Percentiles rank a stretch among this genome's conserved stretches.
Evolutionary conservation across 2,329 filamentous ascomycete genomes (phyloP).

Genomic region (Ilyonectria sp.): DNA sequence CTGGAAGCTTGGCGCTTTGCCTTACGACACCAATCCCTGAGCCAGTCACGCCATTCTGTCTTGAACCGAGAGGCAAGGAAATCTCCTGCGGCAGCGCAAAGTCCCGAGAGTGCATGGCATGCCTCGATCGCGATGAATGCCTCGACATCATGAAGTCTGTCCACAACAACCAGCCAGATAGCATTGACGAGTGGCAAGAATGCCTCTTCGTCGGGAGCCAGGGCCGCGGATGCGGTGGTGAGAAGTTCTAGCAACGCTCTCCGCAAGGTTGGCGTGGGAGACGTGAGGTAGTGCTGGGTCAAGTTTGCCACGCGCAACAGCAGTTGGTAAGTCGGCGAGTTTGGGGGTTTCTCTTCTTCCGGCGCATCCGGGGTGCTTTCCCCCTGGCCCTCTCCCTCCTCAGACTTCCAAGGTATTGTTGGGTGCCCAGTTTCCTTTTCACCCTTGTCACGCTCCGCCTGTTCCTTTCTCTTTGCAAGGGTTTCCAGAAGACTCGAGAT

Average conservation of each 20-base stretch:
- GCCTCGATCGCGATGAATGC: constrained; percentile 79
- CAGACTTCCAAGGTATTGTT: constrained; percentile 55
- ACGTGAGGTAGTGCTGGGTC: constrained; percentile 92
- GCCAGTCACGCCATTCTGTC: constrained; percentile 76
- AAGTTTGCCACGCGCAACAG: constrained; percentile 86
- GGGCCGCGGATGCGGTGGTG: constrained; percentile 77
- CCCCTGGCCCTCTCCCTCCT: constrained; percentile 53
- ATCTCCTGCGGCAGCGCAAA: constrained; percentile 82
- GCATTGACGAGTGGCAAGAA: constrained; percentile 93
- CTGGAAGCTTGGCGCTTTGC: constrained; percentile 58
- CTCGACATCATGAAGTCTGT: constrained; percentile 77
- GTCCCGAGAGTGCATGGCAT: constrained; percentile 75
- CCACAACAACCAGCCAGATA: constrained; percentile 87
- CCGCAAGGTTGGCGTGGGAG: constrained; percentile 83
- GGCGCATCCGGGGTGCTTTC: constrained; percentile 54
- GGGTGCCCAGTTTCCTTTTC: constrained; percentile 52
- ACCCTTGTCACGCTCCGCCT: constrained; percentile 53
- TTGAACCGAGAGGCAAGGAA: constrained; percentile 86
- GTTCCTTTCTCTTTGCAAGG: constrained; percentile 68
- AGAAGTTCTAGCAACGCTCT: constrained; percentile 85
- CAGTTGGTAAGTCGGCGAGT: constrained; percentile 84
- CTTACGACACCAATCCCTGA: constrained; percentile 65
- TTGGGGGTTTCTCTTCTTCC: constrained; percentile 71
- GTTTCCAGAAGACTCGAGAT: constrained; percentile 67
- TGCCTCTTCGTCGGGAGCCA: constrained; percentile 83